Conservation (phyloP, 306 rosid genomes). For the Cicer chorassanicum region DNA sequence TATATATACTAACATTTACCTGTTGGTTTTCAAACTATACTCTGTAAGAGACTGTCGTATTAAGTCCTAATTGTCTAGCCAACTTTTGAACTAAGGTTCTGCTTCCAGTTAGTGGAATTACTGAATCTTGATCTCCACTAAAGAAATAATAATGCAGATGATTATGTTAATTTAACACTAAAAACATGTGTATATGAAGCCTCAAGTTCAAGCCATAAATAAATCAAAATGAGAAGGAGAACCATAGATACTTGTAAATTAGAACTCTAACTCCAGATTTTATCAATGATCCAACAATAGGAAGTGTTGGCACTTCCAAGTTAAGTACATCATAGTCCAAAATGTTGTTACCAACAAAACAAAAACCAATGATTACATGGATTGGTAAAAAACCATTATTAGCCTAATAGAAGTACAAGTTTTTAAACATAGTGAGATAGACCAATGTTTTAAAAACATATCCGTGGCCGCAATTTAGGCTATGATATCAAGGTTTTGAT, state of each 20-base stretch:
- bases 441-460: not conserved
- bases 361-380: slow-evolving; percentile 6
- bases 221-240: slow-evolving; percentile 8
- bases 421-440: not conserved
- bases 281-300: slow-evolving; percentile 68
- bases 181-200: not conserved
- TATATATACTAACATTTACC: too few species aligned
- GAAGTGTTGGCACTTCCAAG: slow-evolving; percentile 85
- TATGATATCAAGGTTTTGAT: not conserved
- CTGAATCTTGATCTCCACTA: slow-evolving; percentile 99
- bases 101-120: slow-evolving; percentile 92
- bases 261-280: slow-evolving; percentile 77
- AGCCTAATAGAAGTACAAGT: not conserved
- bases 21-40: slow-evolving; percentile 95
- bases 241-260: slow-evolving; percentile 74
- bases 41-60: slow-evolving; percentile 79
- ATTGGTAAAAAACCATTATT: slow-evolving; percentile 18
- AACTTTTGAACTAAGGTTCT: slow-evolving; percentile 77
- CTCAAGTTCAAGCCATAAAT: slow-evolving; percentile 35
- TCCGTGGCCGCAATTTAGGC: not conserved
- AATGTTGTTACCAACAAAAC: slow-evolving; percentile 53
- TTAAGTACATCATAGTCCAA: slow-evolving; percentile 81
- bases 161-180: slow-evolving; percentile 34
- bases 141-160: slow-evolving; percentile 23
- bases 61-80: slow-evolving; percentile 66